phyloP scores from a whole-genome alignment of 306 rosid genomes.

The Prunus salicina region DNA sequence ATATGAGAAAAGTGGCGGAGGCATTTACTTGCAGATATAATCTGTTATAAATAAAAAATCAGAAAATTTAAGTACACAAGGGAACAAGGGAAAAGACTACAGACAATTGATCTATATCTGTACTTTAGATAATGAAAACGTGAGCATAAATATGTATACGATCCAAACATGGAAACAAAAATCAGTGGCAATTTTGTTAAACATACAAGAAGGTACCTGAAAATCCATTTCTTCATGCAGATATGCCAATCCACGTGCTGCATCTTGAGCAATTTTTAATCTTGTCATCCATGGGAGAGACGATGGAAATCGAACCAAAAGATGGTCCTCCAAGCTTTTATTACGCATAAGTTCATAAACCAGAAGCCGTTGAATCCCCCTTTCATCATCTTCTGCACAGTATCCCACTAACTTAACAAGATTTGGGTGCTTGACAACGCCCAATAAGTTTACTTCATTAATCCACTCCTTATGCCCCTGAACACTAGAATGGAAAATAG shows the following conservation, averaged over 20 bases:
- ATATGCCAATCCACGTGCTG: slow-evolving; percentile 92
- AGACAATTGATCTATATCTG: background rate
- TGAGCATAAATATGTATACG: background rate
- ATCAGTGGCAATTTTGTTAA: too few relatives aligned
- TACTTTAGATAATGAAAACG: background rate
- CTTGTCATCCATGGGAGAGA: slow-evolving; percentile 67
- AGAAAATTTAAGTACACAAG: background rate
- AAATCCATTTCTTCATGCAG: slow-evolving; percentile 98
- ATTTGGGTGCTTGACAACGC: slow-evolving; percentile 90
- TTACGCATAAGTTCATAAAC: slow-evolving; percentile 88
- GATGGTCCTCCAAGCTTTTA: slow-evolving; percentile 91
- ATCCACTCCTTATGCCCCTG: slow-evolving; percentile 99
- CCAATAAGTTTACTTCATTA: slow-evolving; percentile 86
- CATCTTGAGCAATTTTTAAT: slow-evolving; percentile 74
- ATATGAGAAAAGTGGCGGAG: background rate
- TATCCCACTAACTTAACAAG: slow-evolving; percentile 82
- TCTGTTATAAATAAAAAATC: background rate
- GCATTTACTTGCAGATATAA: background rate
- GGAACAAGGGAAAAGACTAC: background rate
- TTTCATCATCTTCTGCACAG: slow-evolving; percentile 98
- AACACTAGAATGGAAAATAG: slow-evolving; percentile 46
- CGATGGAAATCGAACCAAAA: slow-evolving; percentile 61
- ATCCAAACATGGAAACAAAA: background rate
- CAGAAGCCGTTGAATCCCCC: slow-evolving; percentile 92
- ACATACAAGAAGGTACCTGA: slow-evolving; percentile 46